These are phyloP conservation scores for Vararia minispora DNA, from an alignment of 768 basidiomycete species.

Conservation along the genomic window DNA sequence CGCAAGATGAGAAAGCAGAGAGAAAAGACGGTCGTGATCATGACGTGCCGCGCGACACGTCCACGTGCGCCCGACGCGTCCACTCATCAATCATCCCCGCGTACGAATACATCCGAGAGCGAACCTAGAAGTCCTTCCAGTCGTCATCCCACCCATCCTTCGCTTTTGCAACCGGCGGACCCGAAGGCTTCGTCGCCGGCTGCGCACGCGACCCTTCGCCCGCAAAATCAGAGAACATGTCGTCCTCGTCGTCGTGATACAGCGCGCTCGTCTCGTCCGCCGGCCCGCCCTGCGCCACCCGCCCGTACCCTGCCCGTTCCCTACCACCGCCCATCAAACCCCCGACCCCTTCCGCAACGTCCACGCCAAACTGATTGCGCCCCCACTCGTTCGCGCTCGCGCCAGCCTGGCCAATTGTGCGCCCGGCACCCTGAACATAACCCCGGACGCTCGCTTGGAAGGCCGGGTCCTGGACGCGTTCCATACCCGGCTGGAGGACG, in stretches of 20 bases:
- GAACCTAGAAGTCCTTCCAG: conserved; percentile 38
- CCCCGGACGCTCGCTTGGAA: conserved; percentile 66
- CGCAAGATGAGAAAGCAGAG: too few species aligned
- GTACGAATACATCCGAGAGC: too few species aligned
- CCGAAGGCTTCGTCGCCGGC: conserved; percentile 9
- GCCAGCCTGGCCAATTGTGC: conserved; percentile 50
- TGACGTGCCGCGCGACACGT: too few species aligned
- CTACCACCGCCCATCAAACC: conserved; percentile 56
- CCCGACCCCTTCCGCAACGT: conserved; percentile 70
- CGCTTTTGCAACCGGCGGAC: conserved; percentile 19
- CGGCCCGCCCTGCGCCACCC: too few species aligned
- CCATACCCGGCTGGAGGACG: conserved; percentile 85
- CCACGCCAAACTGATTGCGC: conserved; percentile 68
- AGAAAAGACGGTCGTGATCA: too few species aligned
- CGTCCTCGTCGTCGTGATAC: conserved; percentile 50
- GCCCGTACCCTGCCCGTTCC: conserved; percentile 41
- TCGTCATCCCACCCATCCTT: conserved; percentile 33
- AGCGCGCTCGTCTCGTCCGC: conserved; percentile 47
- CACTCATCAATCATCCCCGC: too few species aligned
- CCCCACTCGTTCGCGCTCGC: conserved; percentile 67
- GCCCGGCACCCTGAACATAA: conserved; percentile 61
- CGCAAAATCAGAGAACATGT: conserved; percentile 46
- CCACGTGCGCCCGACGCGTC: too few species aligned
- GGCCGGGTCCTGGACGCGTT: conserved; percentile 68
- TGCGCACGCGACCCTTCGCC: conserved; percentile 9